Evolutionary conservation across 352 stramenopile species (phyloP).

Genomic region (Pythium sp.): DNA sequence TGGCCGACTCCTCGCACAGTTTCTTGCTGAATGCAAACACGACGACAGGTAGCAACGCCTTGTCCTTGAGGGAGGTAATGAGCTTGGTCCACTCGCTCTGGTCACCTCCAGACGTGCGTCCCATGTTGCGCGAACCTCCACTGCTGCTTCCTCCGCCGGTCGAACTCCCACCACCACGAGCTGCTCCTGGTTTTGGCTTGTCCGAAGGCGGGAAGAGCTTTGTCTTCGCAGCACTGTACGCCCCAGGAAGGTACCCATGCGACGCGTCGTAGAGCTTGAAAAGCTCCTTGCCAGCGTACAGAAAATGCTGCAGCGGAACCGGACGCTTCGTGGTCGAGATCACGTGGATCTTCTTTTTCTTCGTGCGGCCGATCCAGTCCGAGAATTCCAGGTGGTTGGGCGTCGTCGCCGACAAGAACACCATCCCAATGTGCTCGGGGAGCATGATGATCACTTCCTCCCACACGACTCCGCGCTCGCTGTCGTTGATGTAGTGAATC

Average conservation of each 20-base stretch:
- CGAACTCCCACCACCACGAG: conserved; percentile 24
- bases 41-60: conserved; percentile 93
- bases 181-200: conserved; percentile 39
- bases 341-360: conserved; percentile 96
- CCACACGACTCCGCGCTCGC: conserved; percentile 97
- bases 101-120: conserved; percentile 58
- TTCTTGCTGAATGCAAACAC: conserved; percentile 92
- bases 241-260: conserved; percentile 51
- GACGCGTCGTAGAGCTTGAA: conserved; percentile 77
- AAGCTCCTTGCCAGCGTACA: conserved; percentile 94
- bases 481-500: conserved; percentile 99
- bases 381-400: conserved; percentile 99
- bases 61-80: conserved; percentile 84
- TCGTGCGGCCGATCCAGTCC: conserved; percentile 98
- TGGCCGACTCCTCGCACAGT: conserved; percentile 79
- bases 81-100: conserved; percentile 89
- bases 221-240: conserved; percentile 58
- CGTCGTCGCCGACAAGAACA: conserved; percentile 98
- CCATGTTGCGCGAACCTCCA: conserved; percentile 37
- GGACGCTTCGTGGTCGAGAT: conserved; percentile 96
- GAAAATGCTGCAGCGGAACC: conserved; percentile 95
- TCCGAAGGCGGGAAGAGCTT: conserved; percentile 60
- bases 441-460: conserved; percentile 98
- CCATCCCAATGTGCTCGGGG: conserved; percentile 94
- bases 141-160: conserved; percentile 29